Evolutionary conservation across 2,329 filamentous ascomycete species (phyloP), one percentile per base, ranked within the genome.

Genomic region (Aspergillus pseudoglaucus): DNA sequence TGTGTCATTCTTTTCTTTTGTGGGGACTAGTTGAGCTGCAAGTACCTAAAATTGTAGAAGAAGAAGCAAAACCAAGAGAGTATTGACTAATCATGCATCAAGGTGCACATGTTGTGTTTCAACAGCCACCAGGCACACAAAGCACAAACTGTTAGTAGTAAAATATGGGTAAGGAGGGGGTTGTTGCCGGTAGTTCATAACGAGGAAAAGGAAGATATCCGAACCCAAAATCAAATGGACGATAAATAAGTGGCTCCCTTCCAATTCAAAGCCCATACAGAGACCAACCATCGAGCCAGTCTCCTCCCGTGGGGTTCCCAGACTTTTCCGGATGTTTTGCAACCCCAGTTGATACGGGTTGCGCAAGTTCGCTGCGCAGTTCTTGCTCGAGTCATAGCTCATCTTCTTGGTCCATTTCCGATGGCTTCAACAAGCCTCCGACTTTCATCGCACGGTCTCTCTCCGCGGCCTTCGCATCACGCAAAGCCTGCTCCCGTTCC

Each of bases 361-460:
- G 71, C 64, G 51, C 45, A 44, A 76, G 79, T 68, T 87, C 84
- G 46, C 72, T 77, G 58, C 83, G 75, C 42, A 88, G 69, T 67
- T 88, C 84, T 67, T 82, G 69, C 40, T 81, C 74, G 54, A 90
- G 88, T 95, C 90, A 96, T 60, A 79, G 66, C 57, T 91, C 88
- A 59, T 91, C 88, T 56, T 90, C 81, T 54, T 86, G 83, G 45
- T 90, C 91, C 65, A 98, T 81, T 68, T 98, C 93, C n/a, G 90
- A 93, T 44, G 93, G 94, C 77, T 98, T 97, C 63, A 98, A 77
- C 52, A 98, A 78, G 62, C 94, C 93, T 58, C 93, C 90, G 47
- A 98, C 89, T 78, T 95, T 97, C 74, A 91, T 88, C 53, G 88
- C 84, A 58, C 91, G 85, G 71, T 96, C 89, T 61, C 90, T 84